Evolutionary conservation across 805 yeast genomes (phyloP), one percentile per base, ranked within the genome.

Genomic region (Wickerhamiella australiensis): DNA sequence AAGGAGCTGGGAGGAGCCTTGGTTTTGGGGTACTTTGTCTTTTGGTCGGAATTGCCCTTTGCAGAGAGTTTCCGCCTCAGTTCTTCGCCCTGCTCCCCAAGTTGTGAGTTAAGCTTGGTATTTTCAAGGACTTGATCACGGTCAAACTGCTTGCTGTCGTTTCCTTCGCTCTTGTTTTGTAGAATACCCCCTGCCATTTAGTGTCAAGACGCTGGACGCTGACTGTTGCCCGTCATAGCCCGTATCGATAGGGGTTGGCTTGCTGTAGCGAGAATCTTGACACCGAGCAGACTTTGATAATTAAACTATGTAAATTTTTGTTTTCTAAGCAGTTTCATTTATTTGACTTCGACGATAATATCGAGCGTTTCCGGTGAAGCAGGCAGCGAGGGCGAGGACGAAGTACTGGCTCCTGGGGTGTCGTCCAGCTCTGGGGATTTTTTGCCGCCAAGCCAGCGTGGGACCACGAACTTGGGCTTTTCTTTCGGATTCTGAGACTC

Each of bases 91-190:
- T 52, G 57, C 21, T 35, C 20, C 13, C 61, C 61, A 5, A 59
- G 46, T 48, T 53, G 44, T 0, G 95, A 82, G 62, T 87, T 87
- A 57, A 80, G 66, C 54, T 75, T 74, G 0, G 96, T 87, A 65
- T 87, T 87, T 56, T 76, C 79, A 51, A 82, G 77, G 17, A 87
- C 96, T 59, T 81, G 77, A 56, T 80, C 74, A 53, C 96, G 67
- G 54, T 62, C 64, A 48, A 59, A 59, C 42, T 29, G 40, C 36
- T 38, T 49, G n/a, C 12, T n/a, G 5, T 18, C 48, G 21, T 31
- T 13, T 15, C 42, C 26, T 13, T 22, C 49, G 4, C n/a, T n/a
- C 29, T 45, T 41, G 42, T 56, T 54, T 35, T 51, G 53, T 26
- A 54, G 40, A 23, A 54, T 54, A 23, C 57, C 54, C 7, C 43